A percentile compares a stretch with the other conserved stretches of the same genome.
phyloP scores from a whole-genome alignment of 1,284 basidiomycete species.

The Ceratobasidium sp. region DNA sequence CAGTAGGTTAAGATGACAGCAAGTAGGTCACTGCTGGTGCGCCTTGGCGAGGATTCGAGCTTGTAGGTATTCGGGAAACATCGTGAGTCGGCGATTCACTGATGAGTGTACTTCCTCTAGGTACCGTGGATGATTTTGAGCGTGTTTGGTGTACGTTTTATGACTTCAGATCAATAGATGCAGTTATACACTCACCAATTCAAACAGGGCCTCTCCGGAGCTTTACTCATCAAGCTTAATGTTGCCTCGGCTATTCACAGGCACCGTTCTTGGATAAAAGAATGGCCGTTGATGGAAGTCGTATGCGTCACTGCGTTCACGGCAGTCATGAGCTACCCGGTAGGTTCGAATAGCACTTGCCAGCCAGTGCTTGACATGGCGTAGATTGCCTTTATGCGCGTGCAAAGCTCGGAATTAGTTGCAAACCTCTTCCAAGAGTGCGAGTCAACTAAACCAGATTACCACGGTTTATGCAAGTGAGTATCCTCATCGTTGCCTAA shows the following conservation, averaged over 20 bases:
- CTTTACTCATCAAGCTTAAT: constrained; percentile 69
- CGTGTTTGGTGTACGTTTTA: constrained; percentile 61
- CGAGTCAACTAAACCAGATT: constrained; percentile 67
- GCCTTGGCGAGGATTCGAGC: constrained; percentile 75
- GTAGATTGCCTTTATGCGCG: constrained; percentile 65
- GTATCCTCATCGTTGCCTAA: constrained; percentile 44
- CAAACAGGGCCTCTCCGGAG: constrained; percentile 66
- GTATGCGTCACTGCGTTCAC: constrained; percentile 67
- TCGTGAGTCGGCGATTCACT: not conserved
- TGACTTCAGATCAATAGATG: not conserved
- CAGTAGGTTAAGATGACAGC: not conserved
- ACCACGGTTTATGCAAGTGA: constrained; percentile 77
- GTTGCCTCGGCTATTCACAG: constrained; percentile 68
- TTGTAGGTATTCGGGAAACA: constrained; percentile 54
- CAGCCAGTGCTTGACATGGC: too few relatives aligned
- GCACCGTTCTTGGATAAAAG: constrained; percentile 60
- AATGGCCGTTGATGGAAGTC: constrained; percentile 72
- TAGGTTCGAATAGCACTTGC: constrained; percentile 51
- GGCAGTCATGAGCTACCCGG: constrained; percentile 71
- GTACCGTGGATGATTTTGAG: constrained; percentile 70
- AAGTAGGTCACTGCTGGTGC: constrained; percentile 62
- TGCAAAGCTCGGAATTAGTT: constrained; percentile 72
- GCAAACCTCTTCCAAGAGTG: constrained; percentile 77
- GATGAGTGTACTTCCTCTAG: constrained; percentile 49
- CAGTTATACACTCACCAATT: not conserved